Evolutionary conservation across 2,329 filamentous ascomycete species (phyloP), one percentile per base, ranked within the genome.

Genomic region (Zalaria obscura): DNA sequence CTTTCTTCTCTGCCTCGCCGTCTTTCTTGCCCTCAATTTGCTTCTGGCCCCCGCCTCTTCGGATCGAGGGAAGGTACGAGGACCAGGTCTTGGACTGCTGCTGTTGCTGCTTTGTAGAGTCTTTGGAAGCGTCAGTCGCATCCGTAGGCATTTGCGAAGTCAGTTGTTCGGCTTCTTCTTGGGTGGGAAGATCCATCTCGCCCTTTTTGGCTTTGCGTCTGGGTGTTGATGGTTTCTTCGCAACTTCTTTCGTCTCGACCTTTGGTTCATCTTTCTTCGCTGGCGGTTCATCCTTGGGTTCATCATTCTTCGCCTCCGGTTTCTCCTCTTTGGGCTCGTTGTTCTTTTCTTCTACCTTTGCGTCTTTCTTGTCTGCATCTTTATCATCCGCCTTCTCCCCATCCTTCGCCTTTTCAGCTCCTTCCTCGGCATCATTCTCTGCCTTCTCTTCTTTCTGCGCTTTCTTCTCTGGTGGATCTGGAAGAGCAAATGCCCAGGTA

Each of bases 401-500:
- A 25, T 42, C 36, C 1, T 43, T 44, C 4, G 40, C 45, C 4
- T 52, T 50, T 41, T 50, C 51, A 32, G n/a, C 7, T 27, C 37
- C 39, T 43, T 31, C 29, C 41, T 40, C n/a, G 8, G 39, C 35
- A 5, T 45, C 48, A 25, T 42, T 41, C 28, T 54, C 48, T 7
- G 45, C 45, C 34, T 49, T 40, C 4, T 41, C 49, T 3, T 48
- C 50, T 0, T 47, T 50, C 6, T 49, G 46, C 1, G 58, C 57
- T 5, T 48, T 58, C 11, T 61, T 54, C 31, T 60, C 57, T 3
- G 66, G 66, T 10, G 67, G 66, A n/a, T 60, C 55, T 6, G 61
- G 60, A 29, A 70, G 48, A 2, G 63, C 63, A 48, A 70, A 69
- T 0, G 65, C 67, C 67, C 67, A 70, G 25, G 64, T 66, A 43